These are phyloP conservation scores for Tetrahymena thermophila DNA, from an alignment of 73 alveolate genomes.

Conservation along the genomic window DNA sequence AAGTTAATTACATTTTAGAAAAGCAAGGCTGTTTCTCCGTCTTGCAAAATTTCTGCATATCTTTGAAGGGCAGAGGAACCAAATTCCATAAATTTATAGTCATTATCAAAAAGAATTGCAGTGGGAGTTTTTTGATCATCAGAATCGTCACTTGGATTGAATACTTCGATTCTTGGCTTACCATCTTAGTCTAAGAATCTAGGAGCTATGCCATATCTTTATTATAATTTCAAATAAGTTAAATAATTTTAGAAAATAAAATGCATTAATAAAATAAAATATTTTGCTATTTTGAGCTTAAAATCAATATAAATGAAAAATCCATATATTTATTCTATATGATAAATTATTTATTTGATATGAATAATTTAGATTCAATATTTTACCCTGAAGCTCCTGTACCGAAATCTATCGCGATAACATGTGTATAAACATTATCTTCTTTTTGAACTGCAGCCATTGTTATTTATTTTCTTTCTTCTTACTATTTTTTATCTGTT, in stretches of 20 bases:
- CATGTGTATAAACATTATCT: constrained; percentile 93
- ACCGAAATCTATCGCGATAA: constrained; percentile 96
- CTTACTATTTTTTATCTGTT: background rate
- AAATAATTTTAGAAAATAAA: background rate
- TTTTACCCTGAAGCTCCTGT: constrained; percentile 97
- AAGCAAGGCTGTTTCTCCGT: constrained; percentile 92
- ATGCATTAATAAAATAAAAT: background rate
- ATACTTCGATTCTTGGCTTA: constrained; percentile 94
- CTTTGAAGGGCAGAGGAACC: constrained; percentile 88
- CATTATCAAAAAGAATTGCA: constrained; percentile 90
- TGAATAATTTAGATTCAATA: background rate
- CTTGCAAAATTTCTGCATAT: constrained; percentile 95
- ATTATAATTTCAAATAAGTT: too few relatives aligned
- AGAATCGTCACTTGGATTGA: constrained; percentile 95
- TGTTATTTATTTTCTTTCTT: background rate
- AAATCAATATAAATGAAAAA: too few relatives aligned
- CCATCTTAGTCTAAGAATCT: constrained; percentile 81
- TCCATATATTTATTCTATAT: too few relatives aligned
- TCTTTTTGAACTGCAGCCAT: constrained; percentile 90
- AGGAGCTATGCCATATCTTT: constrained; percentile 82
- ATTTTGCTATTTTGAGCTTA: background rate
- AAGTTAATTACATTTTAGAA: constrained; percentile 64
- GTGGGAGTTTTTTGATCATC: constrained; percentile 97
- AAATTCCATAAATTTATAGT: constrained; percentile 83
- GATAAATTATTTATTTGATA: too few relatives aligned